Evolutionary conservation across 495 filamentous ascomycete species (phyloP), one percentile per base, ranked within the genome.

Genomic region (Cercophora scortea): DNA sequence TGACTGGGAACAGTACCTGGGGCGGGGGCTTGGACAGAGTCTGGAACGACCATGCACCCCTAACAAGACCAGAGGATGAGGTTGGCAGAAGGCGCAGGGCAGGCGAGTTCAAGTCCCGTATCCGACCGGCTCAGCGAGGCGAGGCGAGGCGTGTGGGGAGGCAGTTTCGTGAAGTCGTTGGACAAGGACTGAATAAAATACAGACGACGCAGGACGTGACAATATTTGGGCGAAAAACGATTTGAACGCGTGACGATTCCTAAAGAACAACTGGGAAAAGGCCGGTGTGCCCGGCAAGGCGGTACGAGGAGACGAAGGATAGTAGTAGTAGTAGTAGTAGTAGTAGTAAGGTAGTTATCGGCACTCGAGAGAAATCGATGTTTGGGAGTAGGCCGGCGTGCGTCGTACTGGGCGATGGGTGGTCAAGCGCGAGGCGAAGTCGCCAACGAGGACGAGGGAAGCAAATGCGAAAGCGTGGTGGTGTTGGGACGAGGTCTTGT

Each of bases 181-280:
- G 17, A 32, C 17, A 38, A 45, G 46, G 35, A 35, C 45, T 44
- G 18, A 32, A 49, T 19, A 25, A 45, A 43, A 52, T 49, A 53
- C 34, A 50, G 41, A 32, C 17, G 35, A 50, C n/a, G 18, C 33
- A 32, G 16, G 50, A 49, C 50, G 55, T 53, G 50, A 44, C 45
- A 46, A 40, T 19, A 42, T 10, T 42, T 32, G 2, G 11, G 32
- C 8, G 32, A 36, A 47, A 47, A 46, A 10, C 50, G 40, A 45
- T 48, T 38, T 8, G 36, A 47, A 58, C 51, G 51, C 56, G 56
- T 58, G 56, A 53, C 55, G 46, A 47, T 38, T 47, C 18, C 43
- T 19, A 16, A 34, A 33, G 36, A 41, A 32, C 12, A 36, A 16
- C 39, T 15, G 34, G 40, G 11, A 42, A 40, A 18, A 45, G 39